Evolutionary conservation across 2,329 filamentous ascomycete genomes (phyloP), one percentile per base, ranked within the genome.

Genomic region (Simplicillium aogashimaense): DNA sequence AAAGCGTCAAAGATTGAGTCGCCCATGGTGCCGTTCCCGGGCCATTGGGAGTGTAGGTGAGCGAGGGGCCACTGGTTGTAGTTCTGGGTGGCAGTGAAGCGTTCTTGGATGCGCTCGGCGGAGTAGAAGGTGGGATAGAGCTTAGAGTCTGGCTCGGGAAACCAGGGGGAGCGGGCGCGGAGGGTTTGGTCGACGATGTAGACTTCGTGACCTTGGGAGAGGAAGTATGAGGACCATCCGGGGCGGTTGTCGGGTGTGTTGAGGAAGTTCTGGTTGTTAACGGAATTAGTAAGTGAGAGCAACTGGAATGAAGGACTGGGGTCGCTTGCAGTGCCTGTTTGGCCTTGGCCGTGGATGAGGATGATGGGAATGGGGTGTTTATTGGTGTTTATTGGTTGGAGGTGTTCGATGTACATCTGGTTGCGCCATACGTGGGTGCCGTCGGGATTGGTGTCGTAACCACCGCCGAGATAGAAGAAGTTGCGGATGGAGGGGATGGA

Each of bases 391-490:
- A 49, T 43, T 12, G 69, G 66, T 7, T 49, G 46, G 13, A 74
- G 57, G 41, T 59, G 60, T 55, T 76, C 72, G 20, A 74, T 68
- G 46, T 76, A 75, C 60, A 75, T 71, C 56, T 76, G 72, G 39
- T 63, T 61, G 20, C 53, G 52, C 16, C 55, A 48, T 33, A 56
- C 49, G 43, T 62, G 54, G 4, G 48, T 53, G 2, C 56, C 57
- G 2, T 47, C 40, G 11, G 47, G 51, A 36, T 59, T 49, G 20
- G 49, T 34, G 28, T 51, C 54, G 45, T 64, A 66, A 3, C 49
- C 43, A 5, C 63, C 63, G 28, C 61, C 63, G 7, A 58, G 50
- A 41, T 61, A 64, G 49, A 65, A 63, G 43, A 49, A 56, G 29
- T 45, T 47, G 32, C 54, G 54, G 33, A 51, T 47, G 14, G 47